Percentiles rank a stretch among this genome's conserved stretches.
Conservation (phyloP, 1,139 yeast species). For the Keqinozyma sinolaborantium region DNA sequence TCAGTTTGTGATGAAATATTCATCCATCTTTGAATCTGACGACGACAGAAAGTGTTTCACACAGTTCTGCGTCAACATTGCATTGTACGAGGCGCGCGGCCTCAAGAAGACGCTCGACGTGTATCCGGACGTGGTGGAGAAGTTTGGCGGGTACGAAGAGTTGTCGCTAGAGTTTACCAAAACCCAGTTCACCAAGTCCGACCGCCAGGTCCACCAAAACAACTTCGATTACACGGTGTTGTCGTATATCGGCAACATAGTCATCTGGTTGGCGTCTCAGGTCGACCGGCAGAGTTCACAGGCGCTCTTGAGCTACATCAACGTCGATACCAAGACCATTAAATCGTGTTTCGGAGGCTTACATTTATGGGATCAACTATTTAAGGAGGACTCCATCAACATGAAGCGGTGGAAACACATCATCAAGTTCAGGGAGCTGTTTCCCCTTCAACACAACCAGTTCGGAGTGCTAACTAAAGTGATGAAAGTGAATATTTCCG, state of each 20-base stretch:
- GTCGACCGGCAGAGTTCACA: constrained; percentile 2
- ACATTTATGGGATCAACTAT: constrained; percentile 43
- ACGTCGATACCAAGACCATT: constrained; percentile 8
- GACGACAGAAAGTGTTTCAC: constrained; percentile 16
- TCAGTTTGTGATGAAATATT: constrained; percentile 23
- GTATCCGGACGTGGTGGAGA: constrained; percentile 26
- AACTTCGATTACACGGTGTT: constrained; percentile 39
- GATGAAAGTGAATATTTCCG: constrained; percentile 22
- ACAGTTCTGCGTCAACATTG: constrained; percentile 32
- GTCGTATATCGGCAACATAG: constrained; percentile 38
- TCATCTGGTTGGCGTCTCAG: constrained; percentile 36
- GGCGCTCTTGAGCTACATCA: neutral
- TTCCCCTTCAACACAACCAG: constrained; percentile 42
- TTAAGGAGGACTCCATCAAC: constrained; percentile 34
- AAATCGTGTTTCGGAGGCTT: constrained; percentile 36
- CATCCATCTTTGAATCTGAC: constrained; percentile 23
- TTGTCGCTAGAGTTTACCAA: constrained; percentile 32
- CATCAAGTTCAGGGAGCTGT: constrained; percentile 35
- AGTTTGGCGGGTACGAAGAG: constrained; percentile 31
- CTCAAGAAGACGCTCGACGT: constrained; percentile 24
- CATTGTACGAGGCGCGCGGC: constrained; percentile 39
- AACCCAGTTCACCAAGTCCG: constrained; percentile 35
- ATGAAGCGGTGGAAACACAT: constrained; percentile 47
- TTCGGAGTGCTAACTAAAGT: constrained; percentile 38
- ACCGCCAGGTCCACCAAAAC: constrained; percentile 31